Conservation (phyloP, 2,329 filamentous ascomycete genomes). For the Furcasterigmium sp. region DNA sequence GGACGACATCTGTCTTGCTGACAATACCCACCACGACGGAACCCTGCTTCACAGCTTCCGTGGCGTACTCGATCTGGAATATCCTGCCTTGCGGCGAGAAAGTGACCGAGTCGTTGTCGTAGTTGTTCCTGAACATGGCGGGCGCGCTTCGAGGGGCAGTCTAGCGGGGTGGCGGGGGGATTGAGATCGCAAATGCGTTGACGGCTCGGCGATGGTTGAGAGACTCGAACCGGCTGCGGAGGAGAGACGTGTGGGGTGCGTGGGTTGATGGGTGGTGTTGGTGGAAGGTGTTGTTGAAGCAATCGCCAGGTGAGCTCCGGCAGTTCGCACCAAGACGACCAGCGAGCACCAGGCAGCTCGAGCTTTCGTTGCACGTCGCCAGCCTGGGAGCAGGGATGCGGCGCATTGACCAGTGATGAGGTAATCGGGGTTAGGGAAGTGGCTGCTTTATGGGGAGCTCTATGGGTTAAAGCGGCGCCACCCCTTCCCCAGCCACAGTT, state of each 20-base stretch:
- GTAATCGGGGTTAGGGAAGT: conserved; percentile 17
- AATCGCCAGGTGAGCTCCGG: conserved; percentile 1
- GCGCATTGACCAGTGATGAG: conserved; percentile 17
- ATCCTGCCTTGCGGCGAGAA: conserved; percentile 99
- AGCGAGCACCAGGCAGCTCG: conserved; percentile 21
- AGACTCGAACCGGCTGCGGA: too few species aligned
- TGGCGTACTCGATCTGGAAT: conserved; percentile 99
- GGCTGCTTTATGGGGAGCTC: not conserved
- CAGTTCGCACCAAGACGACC: too few species aligned
- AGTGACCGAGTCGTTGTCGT: conserved; percentile 99
- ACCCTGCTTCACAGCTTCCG: conserved; percentile 97
- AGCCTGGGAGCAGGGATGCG: conserved; percentile 12
- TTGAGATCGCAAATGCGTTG: not conserved
- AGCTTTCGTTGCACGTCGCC: conserved; percentile 20
- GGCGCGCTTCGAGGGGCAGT: not conserved
- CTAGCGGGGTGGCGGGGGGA: not conserved
- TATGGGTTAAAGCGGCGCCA: not conserved
- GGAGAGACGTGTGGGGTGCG: not conserved
- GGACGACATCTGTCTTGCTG: conserved; percentile 95
- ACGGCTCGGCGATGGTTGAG: conserved; percentile 3
- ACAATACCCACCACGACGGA: conserved; percentile 95
- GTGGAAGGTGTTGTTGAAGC: not conserved
- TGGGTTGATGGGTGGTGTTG: too few species aligned
- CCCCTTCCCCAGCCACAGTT: too few species aligned
- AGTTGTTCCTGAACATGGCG: conserved; percentile 99